Conservation (phyloP, 164 flowering plant genomes). For the Chloranthus sessilifolius region DNA sequence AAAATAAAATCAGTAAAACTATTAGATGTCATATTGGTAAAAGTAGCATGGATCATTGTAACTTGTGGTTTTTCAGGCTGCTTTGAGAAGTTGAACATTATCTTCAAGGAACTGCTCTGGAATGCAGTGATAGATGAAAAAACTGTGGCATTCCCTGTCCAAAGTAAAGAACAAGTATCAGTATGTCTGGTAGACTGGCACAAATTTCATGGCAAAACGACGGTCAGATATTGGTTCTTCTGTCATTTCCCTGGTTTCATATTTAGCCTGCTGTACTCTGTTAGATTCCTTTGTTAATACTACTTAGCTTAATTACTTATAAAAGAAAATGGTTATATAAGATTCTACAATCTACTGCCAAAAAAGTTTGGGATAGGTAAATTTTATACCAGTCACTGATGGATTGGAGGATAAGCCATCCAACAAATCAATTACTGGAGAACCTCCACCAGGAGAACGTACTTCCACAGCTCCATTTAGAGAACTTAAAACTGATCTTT, state of each 20-base stretch:
- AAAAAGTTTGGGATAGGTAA: background rate
- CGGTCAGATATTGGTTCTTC: no score
- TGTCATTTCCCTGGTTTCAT: no score
- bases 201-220: background rate
- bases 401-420: constrained; percentile 54
- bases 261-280: no score
- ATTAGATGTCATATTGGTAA: constrained; percentile 61
- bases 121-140: constrained; percentile 72
- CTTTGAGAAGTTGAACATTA: constrained; percentile 79
- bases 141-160: constrained; percentile 52
- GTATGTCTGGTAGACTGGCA: background rate
- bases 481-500: constrained; percentile 1
- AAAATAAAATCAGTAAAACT: constrained; percentile 66
- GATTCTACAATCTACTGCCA: background rate
- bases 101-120: constrained; percentile 71
- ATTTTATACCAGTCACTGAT: constrained; percentile 34
- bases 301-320: no score
- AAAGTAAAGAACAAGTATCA: constrained; percentile 5
- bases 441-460: constrained; percentile 35
- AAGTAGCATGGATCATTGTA: constrained; percentile 68
- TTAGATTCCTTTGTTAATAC: no score
- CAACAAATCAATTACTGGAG: constrained; percentile 77
- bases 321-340: background rate
- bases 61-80: constrained; percentile 55
- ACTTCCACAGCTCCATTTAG: background rate